Evolutionary conservation across 805 yeast genomes (phyloP), one percentile per base, ranked within the genome.

Genomic region (Citeromyces matritensis): DNA sequence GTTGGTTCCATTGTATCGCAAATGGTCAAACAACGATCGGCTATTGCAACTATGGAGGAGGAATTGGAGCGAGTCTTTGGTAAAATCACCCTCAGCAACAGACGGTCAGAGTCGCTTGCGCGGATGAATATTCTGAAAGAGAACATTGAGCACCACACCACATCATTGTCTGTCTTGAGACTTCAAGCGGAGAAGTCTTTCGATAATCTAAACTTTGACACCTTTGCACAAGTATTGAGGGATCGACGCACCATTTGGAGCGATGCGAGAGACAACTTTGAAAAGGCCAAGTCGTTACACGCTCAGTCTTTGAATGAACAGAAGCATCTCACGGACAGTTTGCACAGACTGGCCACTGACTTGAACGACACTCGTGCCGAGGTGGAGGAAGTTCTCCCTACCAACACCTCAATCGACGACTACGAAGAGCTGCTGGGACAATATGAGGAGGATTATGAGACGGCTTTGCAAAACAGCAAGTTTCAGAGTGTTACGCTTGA

Each of bases 401-500:
- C 57, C 6, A 64, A 54, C 23, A 48, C 49, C 12, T 39, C 53
- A n/a, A 52, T 75, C 14, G 60, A 58, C 3, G 63, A 64, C 1
- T 79, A 72, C 44, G 70, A 67, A 24, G 53, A 51, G 1, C 56
- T 65, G 5, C 37, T 77, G 2, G 45, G 49, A 17, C 78, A 70
- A 10, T 58, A 76, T 4, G 88, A 82, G 42, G 65, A 63, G 11
- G 77, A 75, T 27, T 68, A 70, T 39, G 63, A 69, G 27, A 63
- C 63, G 12, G 72, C 83, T 0, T 53, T 71, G 10, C 80, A 77
- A 38, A 74, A 78, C 34, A 47, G 70, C 23, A 82, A 82, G 44
- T 72, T 81, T 39, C 67, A 66, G 21, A 73, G 71, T 28, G 80
- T 84, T 2, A 75, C 86, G 1, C 57, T 70, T 15, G 69, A 69